Evolutionary conservation across 2,329 filamentous ascomycete species (phyloP).

Genomic region (Fusarium incarnatum): DNA sequence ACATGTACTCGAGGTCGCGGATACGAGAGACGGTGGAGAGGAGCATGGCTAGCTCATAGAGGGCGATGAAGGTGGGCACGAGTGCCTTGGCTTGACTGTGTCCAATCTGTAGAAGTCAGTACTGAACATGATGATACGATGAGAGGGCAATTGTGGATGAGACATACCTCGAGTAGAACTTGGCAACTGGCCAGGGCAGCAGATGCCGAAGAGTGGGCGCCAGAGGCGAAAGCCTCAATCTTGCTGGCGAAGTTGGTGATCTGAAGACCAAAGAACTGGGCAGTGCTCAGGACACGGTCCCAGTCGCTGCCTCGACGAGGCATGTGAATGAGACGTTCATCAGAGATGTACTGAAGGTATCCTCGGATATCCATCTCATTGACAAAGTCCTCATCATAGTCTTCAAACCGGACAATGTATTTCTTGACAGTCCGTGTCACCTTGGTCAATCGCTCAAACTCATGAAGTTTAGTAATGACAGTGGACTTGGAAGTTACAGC

Average conservation of each 20-base stretch:
- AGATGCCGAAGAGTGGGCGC: conserved; percentile 38
- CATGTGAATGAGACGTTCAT: conserved; percentile 57
- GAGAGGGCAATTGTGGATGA: rapidly evolving
- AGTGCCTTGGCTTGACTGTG: conserved; percentile 54
- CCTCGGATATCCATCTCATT: conserved; percentile 36
- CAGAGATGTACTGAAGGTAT: conserved; percentile 54
- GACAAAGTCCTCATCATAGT: conserved; percentile 40
- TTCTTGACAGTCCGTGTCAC: conserved; percentile 34
- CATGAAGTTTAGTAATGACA: conserved; percentile 2
- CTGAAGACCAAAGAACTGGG: conserved; percentile 57
- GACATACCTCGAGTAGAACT: conserved; percentile 53
- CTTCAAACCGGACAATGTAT: conserved; percentile 33
- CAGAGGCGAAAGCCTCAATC: conserved; percentile 45
- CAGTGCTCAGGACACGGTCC: conserved; percentile 55
- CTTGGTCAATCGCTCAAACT: conserved; percentile 29
- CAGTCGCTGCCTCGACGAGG: conserved; percentile 55
- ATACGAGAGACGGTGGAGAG: conserved; percentile 53
- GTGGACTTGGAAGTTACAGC: not conserved
- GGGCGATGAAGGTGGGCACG: conserved; percentile 53
- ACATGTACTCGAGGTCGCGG: conserved; percentile 51
- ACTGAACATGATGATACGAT: rapidly evolving
- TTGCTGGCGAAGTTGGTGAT: conserved; percentile 52
- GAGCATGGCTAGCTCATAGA: conserved; percentile 55
- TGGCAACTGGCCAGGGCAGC: conserved; percentile 54
- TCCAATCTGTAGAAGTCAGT: conserved; percentile 51